These are phyloP conservation scores for Quercus robur DNA, from an alignment of 306 rosid species.

Conservation along the genomic window DNA sequence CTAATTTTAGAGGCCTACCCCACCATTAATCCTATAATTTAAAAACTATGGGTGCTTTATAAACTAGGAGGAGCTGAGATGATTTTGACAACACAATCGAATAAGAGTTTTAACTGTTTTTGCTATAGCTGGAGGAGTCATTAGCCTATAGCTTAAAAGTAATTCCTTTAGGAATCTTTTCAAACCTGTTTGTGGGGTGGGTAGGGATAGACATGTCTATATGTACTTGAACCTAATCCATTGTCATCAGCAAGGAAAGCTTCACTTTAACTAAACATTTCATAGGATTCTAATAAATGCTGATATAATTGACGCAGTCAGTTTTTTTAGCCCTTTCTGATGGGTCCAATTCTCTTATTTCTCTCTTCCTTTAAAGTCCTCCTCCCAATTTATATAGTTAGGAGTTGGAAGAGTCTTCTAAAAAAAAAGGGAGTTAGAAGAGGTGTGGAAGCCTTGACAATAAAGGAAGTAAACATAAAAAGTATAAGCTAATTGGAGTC, in stretches of 20 bases:
- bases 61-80: background rate
- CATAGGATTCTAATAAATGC: background rate
- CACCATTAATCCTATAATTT: constrained; percentile 1
- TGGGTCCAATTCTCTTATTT: background rate
- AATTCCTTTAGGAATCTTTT: background rate
- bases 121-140: too few relatives aligned
- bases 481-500: too few relatives aligned
- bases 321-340: background rate
- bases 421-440: too few relatives aligned
- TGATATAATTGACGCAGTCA: background rate
- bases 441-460: too few relatives aligned
- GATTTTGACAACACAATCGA: background rate
- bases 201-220: background rate
- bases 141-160: too few relatives aligned
- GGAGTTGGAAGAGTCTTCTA: too few relatives aligned
- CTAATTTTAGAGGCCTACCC: constrained; percentile 16
- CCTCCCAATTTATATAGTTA: too few relatives aligned
- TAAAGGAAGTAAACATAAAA: too few relatives aligned
- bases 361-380: too few relatives aligned
- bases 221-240: background rate
- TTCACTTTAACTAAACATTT: background rate
- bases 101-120: too few relatives aligned
- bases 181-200: background rate
- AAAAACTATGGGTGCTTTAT: background rate
- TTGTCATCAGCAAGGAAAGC: background rate